Evolutionary conservation across 495 filamentous ascomycete genomes (phyloP), one percentile per base, ranked within the genome.

Genomic region (Entonaema liquescens): DNA sequence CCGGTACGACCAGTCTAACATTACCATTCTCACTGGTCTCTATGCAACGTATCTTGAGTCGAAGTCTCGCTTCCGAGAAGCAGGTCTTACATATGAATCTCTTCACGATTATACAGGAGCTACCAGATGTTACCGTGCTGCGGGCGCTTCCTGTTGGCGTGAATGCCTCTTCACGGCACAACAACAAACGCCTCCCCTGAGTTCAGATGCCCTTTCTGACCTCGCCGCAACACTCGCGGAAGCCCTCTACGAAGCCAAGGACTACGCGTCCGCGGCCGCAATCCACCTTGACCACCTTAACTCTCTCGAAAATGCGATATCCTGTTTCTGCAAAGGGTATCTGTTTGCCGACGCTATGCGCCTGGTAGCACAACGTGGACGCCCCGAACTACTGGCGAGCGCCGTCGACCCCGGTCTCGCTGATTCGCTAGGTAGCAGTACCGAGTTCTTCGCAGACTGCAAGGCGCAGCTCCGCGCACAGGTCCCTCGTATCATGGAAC

Each of bases 371-470:
- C 75, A 81, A 0, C 81, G 81, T 44, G 65, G 65, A 50, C 76
- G 79, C 11, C 77, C 79, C 0, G 82, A 85, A n/a, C 77, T 89
- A 4, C 75, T 89, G 7, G 74, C 79, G n/a, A 67, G 73, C 0
- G 81, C 83, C 52, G 84, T 96, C 33, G 94, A 99, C 79, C 74
- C 85, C 0, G 92, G 91, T 2, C 86, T 99, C 11, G 86, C 87
- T 3, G 94, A 98, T 59, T 87, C 88, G 5, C 87, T 93, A 68
- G 91, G 90, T 11, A 83, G 85, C 38, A 91, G 89, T 77, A 97
- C 93, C 1, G 95, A 98, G 75, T 87, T 98, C 21, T 85, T 99
- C 23, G 92, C 94, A 2, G 95, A 99, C 74, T 98, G 94, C 85
- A 92, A 91, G 78, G 84, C 81, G 5, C 95, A 99, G 73, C 83